Conservation (phyloP, 495 filamentous ascomycete species). For the Penicillium arizonense region DNA sequence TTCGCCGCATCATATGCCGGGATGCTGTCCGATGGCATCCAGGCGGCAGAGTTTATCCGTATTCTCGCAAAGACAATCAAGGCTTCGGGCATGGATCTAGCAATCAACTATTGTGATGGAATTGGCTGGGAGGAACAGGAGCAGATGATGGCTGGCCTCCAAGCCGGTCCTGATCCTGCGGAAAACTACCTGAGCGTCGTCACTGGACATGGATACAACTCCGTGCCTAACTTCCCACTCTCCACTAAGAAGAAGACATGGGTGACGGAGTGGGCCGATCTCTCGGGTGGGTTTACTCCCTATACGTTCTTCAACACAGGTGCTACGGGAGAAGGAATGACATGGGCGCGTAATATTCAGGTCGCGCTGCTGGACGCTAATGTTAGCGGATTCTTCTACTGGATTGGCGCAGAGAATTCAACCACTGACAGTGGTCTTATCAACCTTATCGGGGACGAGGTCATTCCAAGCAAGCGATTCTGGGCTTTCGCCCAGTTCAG, state of each 20-base stretch:
- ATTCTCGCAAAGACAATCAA: slow-evolving; percentile 42
- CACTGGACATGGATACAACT: slow-evolving; percentile 50
- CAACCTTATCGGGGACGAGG: slow-evolving; percentile 33
- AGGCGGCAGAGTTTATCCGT: slow-evolving; percentile 50
- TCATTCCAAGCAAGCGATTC: slow-evolving; percentile 40
- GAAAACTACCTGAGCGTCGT: slow-evolving; percentile 35
- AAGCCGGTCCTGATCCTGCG: slow-evolving; percentile 33
- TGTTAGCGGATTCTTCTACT: slow-evolving; percentile 50
- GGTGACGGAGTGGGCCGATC: slow-evolving; percentile 52
- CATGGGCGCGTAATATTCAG: slow-evolving; percentile 56
- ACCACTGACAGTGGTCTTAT: slow-evolving; percentile 40
- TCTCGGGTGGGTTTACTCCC: slow-evolving; percentile 36
- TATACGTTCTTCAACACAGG: slow-evolving; percentile 47
- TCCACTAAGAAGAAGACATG: slow-evolving; percentile 32
- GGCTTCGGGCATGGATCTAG: slow-evolving; percentile 30
- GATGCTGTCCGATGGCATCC: slow-evolving; percentile 33
- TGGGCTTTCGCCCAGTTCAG: slow-evolving; percentile 53
- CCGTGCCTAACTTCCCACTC: slow-evolving; percentile 33
- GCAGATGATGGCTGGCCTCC: slow-evolving; percentile 38
- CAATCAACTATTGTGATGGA: slow-evolving; percentile 52
- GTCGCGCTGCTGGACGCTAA: slow-evolving; percentile 40
- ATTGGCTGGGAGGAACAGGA: slow-evolving; percentile 45
- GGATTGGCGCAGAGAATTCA: slow-evolving; percentile 34
- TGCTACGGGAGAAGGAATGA: slow-evolving; percentile 47
- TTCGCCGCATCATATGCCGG: slow-evolving; percentile 10